A percentile compares a stretch with the other conserved stretches of the same genome.
phyloP scores from a whole-genome alignment of 257 asterid genomes.

The Verbascum thapsus region DNA sequence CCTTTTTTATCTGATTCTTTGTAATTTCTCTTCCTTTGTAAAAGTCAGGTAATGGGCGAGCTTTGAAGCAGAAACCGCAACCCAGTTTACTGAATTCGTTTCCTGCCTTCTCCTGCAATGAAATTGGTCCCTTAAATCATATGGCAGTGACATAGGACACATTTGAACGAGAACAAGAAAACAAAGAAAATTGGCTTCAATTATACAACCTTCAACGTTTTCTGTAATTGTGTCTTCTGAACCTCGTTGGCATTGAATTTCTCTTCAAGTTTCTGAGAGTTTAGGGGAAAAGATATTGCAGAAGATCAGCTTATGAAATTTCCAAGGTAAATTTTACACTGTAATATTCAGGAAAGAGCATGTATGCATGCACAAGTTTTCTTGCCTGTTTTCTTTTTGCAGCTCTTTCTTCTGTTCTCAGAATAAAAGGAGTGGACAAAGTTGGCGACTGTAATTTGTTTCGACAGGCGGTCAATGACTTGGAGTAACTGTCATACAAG shows the following conservation, averaged over 20 bases:
- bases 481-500: constrained; percentile 54
- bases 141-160: background rate
- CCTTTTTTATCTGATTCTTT: constrained; percentile 46
- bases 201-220: constrained; percentile 56
- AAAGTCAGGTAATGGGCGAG: constrained; percentile 74
- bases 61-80: constrained; percentile 78
- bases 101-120: constrained; percentile 83
- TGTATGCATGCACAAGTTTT: background rate
- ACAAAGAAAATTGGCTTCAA: constrained; percentile 6
- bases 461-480: constrained; percentile 68
- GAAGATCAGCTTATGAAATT: constrained; percentile 10
- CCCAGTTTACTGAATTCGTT: constrained; percentile 60
- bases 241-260: constrained; percentile 68
- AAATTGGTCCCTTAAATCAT: constrained; percentile 12
- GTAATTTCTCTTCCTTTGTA: constrained; percentile 60
- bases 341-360: background rate
- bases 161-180: background rate
- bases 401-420: constrained; percentile 87
- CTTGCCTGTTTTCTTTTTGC: constrained; percentile 88
- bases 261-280: constrained; percentile 84
- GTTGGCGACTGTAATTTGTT: constrained; percentile 76
- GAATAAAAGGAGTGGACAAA: constrained; percentile 62
- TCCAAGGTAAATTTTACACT: background rate
- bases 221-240: constrained; percentile 58
- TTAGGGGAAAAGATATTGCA: background rate